A percentile compares a stretch with the other conserved stretches of the same genome.
These are phyloP conservation scores for Exserohilum turcica DNA, from an alignment of 2,329 filamentous ascomycete genomes.

Conservation along the genomic window DNA sequence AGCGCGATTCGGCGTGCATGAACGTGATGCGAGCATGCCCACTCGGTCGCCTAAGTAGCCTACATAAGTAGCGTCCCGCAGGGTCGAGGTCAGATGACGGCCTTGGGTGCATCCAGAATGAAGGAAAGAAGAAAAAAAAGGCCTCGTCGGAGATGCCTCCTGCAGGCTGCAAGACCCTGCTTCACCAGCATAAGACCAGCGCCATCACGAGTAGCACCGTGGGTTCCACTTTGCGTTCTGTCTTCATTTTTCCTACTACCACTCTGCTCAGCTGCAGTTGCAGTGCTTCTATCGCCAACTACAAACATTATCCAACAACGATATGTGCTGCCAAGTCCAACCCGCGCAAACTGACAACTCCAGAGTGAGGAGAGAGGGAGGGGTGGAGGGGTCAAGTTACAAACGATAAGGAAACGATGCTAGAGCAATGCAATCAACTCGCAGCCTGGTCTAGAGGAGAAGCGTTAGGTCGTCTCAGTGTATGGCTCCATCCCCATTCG, in stretches of 20 bases:
- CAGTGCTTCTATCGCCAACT: slow-evolving; percentile 13
- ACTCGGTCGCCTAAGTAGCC: slow-evolving; percentile 3
- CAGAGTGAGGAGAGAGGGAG: slow-evolving; percentile 4
- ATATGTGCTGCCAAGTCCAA: slow-evolving; percentile 14
- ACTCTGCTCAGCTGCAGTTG: slow-evolving; percentile 22
- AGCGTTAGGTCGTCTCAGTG: slow-evolving; percentile 31
- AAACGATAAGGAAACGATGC: slow-evolving; percentile 11
- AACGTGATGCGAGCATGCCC: slow-evolving; percentile 13
- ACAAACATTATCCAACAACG: slow-evolving; percentile 21
- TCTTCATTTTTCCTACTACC: slow-evolving; percentile 32
- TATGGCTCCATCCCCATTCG: slow-evolving; percentile 39
- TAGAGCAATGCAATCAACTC: slow-evolving; percentile 7
- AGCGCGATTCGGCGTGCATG: slow-evolving; percentile 7
- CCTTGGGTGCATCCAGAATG: too few species aligned
- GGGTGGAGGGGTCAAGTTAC: slow-evolving; percentile 12
- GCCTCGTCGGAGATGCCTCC: neutral
- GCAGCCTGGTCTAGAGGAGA: slow-evolving; percentile 11
- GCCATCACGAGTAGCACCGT: neutral
- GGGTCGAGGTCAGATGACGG: neutral
- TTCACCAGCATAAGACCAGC: neutral
- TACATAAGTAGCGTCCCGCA: neutral
- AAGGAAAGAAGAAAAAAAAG: neutral
- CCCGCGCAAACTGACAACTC: slow-evolving; percentile 10
- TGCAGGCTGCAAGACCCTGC: neutral
- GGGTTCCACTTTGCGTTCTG: slow-evolving; percentile 28